Evolutionary conservation across 2,329 filamentous ascomycete species (phyloP), one percentile per base, ranked within the genome.

Genomic region (Fusarium tupiense): DNA sequence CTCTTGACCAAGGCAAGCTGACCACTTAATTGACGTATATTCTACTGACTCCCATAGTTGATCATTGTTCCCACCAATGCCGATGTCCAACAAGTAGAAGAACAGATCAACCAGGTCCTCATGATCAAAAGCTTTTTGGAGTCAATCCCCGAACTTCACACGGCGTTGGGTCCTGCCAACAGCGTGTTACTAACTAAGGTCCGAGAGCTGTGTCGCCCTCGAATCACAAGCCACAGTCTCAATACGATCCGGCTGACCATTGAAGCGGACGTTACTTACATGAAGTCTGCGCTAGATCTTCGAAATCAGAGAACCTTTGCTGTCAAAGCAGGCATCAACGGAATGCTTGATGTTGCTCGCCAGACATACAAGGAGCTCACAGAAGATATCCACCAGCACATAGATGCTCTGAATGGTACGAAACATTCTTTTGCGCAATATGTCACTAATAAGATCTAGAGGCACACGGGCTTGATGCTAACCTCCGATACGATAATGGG

Each of bases 251-350:
- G 89, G 50, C 84, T 86, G 20, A 90, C 90, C 1, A 91, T 99
- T 75, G 96, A 98, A 72, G 89, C 93, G 14, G 93, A 98, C 79
- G 93, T 95, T 0, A 89, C 88, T 0, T 97, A 93, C 75, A 92
- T 94, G 67, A 93, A 88, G 53, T 90, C 92, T 29, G 92, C 96
- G 1, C 86, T 98, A 9, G 96, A 98, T 71, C 86, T 98, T 64
- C 90, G 95, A 20, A 97, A 98, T 70, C 96, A 98, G 80, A 88
- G 96, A 72, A 94, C 93, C 2, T 98, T 97, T 83, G 96, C 96
- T 29, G 92, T 98, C 38, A 96, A 93, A 84, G 90, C 94, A 52
- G 94, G 94, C 2, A 91, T 96, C 47, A 95, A 94, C 76, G 94
- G 94, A 6, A 88, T 98, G 64, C 89, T 98, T 8, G 96, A 98